phyloP scores from a whole-genome alignment of 2,329 filamentous ascomycete genomes.

The Phialophora chinensis region DNA sequence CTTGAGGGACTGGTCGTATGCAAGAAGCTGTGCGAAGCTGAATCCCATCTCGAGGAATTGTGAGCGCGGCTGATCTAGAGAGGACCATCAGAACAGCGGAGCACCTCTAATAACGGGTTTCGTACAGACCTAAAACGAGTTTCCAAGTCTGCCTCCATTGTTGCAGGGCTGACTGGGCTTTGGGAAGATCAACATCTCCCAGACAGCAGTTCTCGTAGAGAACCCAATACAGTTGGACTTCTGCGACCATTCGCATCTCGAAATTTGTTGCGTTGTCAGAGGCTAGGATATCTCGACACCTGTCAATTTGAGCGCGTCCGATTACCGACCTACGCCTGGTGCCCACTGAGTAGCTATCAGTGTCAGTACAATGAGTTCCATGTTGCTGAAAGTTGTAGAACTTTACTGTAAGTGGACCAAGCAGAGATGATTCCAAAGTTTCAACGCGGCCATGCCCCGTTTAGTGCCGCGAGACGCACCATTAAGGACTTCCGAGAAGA shows the following conservation, averaged over 20 bases:
- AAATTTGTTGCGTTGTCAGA: slow-evolving; percentile 52
- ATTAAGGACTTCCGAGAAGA: slow-evolving; percentile 42
- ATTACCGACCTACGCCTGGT: slow-evolving; percentile 50
- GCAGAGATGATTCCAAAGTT: slow-evolving; percentile 55
- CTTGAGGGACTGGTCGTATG: slow-evolving; percentile 51
- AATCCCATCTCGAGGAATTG: slow-evolving; percentile 57
- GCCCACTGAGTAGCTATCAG: slow-evolving; percentile 50
- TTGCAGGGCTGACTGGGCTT: slow-evolving; percentile 45
- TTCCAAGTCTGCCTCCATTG: slow-evolving; percentile 51
- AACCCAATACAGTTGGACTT: slow-evolving; percentile 54
- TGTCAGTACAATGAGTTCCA: background rate
- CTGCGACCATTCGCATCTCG: slow-evolving; percentile 55
- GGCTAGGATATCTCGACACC: slow-evolving; percentile 47
- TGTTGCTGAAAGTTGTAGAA: background rate
- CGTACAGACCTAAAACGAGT: slow-evolving; percentile 45
- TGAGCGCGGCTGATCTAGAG: slow-evolving; percentile 50
- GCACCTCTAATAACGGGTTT: background rate
- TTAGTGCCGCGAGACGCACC: slow-evolving; percentile 36
- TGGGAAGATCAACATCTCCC: slow-evolving; percentile 45
- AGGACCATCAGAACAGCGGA: slow-evolving; percentile 3
- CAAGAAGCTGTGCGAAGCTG: slow-evolving; percentile 53
- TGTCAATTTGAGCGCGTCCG: slow-evolving; percentile 47
- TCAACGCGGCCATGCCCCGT: slow-evolving; percentile 41
- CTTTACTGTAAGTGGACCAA: slow-evolving; percentile 52
- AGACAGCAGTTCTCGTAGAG: slow-evolving; percentile 50